phyloP scores from a whole-genome alignment of 805 yeast species.

The Saccharomyces mikatae region DNA sequence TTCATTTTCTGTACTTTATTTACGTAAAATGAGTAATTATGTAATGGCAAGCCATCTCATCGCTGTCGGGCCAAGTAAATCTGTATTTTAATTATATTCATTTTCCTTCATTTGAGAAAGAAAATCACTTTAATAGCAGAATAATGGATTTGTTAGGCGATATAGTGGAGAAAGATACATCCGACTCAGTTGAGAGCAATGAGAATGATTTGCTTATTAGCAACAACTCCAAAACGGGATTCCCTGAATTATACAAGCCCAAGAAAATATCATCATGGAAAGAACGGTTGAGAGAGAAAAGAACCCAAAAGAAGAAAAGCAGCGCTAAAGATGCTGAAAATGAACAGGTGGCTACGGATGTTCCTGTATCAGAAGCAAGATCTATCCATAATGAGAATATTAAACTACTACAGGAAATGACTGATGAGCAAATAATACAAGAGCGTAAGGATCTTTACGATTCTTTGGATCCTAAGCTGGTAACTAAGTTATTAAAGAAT shows the following conservation, averaged over 20 bases:
- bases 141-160: constrained; percentile 65
- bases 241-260: constrained; percentile 29
- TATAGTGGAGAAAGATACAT: constrained; percentile 54
- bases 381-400: constrained; percentile 72
- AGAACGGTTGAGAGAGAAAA: constrained; percentile 34
- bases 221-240: constrained; percentile 15
- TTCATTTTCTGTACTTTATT: background rate
- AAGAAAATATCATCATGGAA: constrained; percentile 45
- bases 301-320: constrained; percentile 11
- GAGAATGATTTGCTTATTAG: constrained; percentile 1
- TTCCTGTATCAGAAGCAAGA: constrained; percentile 49
- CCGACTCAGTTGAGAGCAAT: constrained; percentile 8
- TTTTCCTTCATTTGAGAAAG: background rate
- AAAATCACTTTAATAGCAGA: background rate
- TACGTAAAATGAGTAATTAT: background rate
- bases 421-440: constrained; percentile 51
- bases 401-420: constrained; percentile 51
- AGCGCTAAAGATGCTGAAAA: constrained; percentile 5
- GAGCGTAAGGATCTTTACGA: constrained; percentile 61
- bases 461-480: constrained; percentile 60
- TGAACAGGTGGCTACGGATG: constrained; percentile 10
- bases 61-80: background rate
- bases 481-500: constrained; percentile 50
- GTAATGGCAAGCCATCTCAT: background rate
- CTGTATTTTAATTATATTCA: background rate